Evolutionary conservation across 2,329 filamentous ascomycete species (phyloP), one percentile per base, ranked within the genome.

Genomic region (Alternaria postmessia): DNA sequence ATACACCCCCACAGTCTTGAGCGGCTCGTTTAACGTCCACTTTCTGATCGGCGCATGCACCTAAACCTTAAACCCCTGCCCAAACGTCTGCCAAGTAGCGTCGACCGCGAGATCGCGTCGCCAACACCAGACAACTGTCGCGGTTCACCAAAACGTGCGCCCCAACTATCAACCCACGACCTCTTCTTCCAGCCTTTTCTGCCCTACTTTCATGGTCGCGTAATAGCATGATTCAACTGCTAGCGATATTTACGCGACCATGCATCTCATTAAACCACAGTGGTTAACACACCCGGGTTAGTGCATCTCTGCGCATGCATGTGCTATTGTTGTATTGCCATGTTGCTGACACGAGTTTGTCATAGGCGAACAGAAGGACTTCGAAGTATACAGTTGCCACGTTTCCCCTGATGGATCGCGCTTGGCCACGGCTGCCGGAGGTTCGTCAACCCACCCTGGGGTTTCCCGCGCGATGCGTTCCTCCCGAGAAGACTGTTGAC

Each of bases 311-410:
- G 57, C 59, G 44, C 61, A 67, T 44, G 16, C 54, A 62, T 54
- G 54, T 32, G 59, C 48, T 51, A n/a, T 41, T 53, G n/a, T 30
- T 24, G 7, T 16, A 28, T 36, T n/a, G 46, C 22, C 20, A 42
- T 36, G 18, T 39, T 54, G 43, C 69, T 72, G 51, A 75, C 66
- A 51, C 28, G 39, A 54, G n/a, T 54, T 51, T 57, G 55, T 53
- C 57, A 51, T 72, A 92, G 91, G 94, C 78, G 95, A 99, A 83
- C 92, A 96, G 79, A 98, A 97, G 78, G 94, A 98, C 78, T 96
- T 96, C 76, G 95, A 99, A 81, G 94, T 98, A 68, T 99, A 98
- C 83, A 97, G 93, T 82, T 98, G 94, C 79, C 92, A 98, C 84
- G 89, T 99, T 66, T 99, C 95, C 28, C 92, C 95, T 14, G 95